Base-by-base conservation (phyloP, 1,284 basidiomycete genomes). In the Tilletiopsis washingtonensis region DNA sequence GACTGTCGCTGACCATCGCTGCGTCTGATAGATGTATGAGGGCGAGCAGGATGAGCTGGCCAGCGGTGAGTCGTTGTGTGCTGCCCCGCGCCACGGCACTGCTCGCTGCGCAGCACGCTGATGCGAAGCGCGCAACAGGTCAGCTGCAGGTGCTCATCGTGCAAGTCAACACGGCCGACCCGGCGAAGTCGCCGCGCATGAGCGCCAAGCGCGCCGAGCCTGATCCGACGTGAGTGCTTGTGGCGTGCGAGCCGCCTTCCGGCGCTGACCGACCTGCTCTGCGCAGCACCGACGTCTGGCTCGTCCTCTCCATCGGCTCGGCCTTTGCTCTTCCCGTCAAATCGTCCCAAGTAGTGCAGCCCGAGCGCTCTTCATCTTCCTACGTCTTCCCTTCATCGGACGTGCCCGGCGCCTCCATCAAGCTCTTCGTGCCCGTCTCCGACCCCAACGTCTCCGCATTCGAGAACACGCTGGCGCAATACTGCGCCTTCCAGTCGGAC, bases 401-500 rank as follows among this genome's bases (percentile, higher is more conserved):
- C 40, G 40, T 64, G 17, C 47, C 52, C 14, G 61, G 56, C 12
- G 57, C 62, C n/a, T 57, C 62, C 11, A 57, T 64, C 48, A 49
- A 53, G 29, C 39, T 64, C 25, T 24, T 44, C 1, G 43, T 67
- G 7, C 57, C 56, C 2, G 29, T 52, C 3, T 42, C 47, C 1
- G 49, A 43, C n/a, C 15, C 47, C 11, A 29, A 37, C 1, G 49
- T 53, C 7, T 34, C 32, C 15, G 15, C 27, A n/a, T 57, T 65
- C 46, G 44, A 65, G 45, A 53, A 63, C 45, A 56, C 63, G 36
- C 56, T 65, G 6, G 43, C 62, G 3, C 58, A 65, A 47, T 65
- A 65, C 23, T 54, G 61, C 19, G 62, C 62, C 15, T 65, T 56
- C 27, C 50, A 57, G 15, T 57, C 58, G 25, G 47, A 61, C 29